Evolutionary conservation across 805 yeast genomes (phyloP), one percentile per base, ranked within the genome.

Genomic region (Wickerhamiella azymoides): DNA sequence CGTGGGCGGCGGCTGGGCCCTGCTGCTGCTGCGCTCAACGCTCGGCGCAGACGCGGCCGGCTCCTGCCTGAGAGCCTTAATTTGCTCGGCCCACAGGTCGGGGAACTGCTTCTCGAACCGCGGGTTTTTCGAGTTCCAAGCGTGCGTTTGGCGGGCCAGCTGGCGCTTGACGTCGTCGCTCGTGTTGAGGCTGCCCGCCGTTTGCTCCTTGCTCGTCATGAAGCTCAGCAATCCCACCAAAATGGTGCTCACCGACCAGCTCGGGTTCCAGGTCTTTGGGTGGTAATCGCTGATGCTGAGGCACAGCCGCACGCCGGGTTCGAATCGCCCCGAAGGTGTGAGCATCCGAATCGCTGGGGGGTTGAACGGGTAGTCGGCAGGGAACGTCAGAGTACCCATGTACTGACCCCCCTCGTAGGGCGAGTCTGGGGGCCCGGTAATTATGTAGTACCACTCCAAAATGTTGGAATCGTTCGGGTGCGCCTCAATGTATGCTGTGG

Each of bases 241-340:
- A n/a, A 85, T 85, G 0, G 94, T 84, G 14, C 83, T 69, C 16
- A 84, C 94, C 39, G 85, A 78, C 95, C 95, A 85, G 11, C 92
- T 84, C 2, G 95, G 94, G 61, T 85, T 85, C 95, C 95, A 85
- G 1, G 80, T 67, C 60, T 84, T 92, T 4, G 93, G 94, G 56
- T 85, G 95, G 62, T 74, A 85, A 62, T 85, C 95, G 60, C 88
- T 79, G 85, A 85, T 84, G 17, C 83, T 76, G 39, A 85, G 66
- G 64, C 95, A 85, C 35, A 85, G 68, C 46, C 93, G 68, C 3
- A 86, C 75, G 59, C 82, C 81, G 43, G 83, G 75, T 50, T 76
- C 74, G 58, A 85, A 85, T 42, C 94, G 69, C 3, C 96, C 96
- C 55, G 79, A 82, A 5, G 96, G 96, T 0, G 96, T 88, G 39